Base-by-base conservation (phyloP, 2,329 filamentous ascomycete genomes). In the Claviceps pazoutovae region DNA sequence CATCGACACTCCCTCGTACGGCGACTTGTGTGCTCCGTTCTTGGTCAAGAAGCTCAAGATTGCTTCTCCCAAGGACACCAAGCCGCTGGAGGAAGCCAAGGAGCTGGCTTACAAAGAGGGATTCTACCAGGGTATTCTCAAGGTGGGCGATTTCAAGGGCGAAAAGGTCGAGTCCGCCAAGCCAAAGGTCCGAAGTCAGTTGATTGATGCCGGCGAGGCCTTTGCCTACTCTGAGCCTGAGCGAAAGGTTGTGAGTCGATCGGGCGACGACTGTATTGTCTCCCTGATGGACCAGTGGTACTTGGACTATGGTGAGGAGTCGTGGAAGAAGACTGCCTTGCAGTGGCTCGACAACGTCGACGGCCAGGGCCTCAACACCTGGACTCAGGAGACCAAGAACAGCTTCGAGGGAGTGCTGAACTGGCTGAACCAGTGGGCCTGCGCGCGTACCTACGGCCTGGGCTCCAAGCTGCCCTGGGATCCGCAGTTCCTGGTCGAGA, bases 231-330 rank as follows among this genome's bases (percentile, higher is more conserved):
- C 88, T 13, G 93, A 98, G 68, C 93, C 93, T 2, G 90, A 96
- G 67, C 84, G 86, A 60, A 80, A 85, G 68, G 93, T 97, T 58
- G 81, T 94, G 55, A 91, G 85, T 63, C 79, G 93, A 68, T 94
- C 87, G 59, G 88, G 84, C 30, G 91, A 97, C 63, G 88, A 94
- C 59, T 97, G 93, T 65, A 89, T 95, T 53, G 91, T 93, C 54
- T 86, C 89, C 34, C 83, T 91, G 58, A 82, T 97, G 63, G 91
- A 96, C 61, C 93, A 98, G 70, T 98, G 93, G 90, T 98, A 95
- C 71, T 74, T 98, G 61, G 91, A 96, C 70, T 98, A 98, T 63
- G 93, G 93, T 56, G 86, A 90, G 69, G 87, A 88, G 44, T 78
- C 83, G 48, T 97, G 93, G 93, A 86, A 86, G 63, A 71, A 86